Evolutionary conservation across 352 stramenopile species (phyloP).

Genomic region (Phytophthora niederhauseri): DNA sequence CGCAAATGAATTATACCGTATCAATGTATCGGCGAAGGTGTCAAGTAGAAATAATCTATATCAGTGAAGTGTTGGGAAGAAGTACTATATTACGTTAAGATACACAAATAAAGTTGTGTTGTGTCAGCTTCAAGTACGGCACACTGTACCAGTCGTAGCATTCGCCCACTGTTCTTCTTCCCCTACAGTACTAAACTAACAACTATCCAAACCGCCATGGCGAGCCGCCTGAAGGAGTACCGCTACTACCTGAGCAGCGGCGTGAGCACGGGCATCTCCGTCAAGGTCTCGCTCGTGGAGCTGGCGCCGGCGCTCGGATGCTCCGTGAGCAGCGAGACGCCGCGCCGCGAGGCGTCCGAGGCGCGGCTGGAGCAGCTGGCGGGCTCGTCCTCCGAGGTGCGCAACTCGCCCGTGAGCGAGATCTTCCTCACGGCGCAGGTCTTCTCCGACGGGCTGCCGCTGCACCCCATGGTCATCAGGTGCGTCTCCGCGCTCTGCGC

Average conservation of each 20-base stretch:
- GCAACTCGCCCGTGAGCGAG: constrained; percentile 85
- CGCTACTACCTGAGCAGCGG: constrained; percentile 90
- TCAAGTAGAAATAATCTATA: too few relatives aligned
- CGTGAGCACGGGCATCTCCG: constrained; percentile 77
- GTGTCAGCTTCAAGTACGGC: neutral
- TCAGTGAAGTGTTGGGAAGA: too few relatives aligned
- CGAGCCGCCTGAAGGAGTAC: constrained; percentile 85
- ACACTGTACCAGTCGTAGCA: neutral
- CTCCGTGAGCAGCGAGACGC: constrained; percentile 43
- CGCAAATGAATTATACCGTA: neutral
- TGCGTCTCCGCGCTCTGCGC: constrained; percentile 7
- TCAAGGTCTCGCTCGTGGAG: constrained; percentile 84
- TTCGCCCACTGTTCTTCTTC: neutral
- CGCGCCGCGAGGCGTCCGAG: constrained; percentile 15
- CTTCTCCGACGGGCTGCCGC: constrained; percentile 80
- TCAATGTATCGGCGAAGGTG: neutral
- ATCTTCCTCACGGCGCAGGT: constrained; percentile 91
- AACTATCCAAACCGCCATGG: constrained; percentile 37
- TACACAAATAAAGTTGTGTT: neutral
- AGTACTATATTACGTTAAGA: too few relatives aligned
- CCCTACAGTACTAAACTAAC: too few relatives aligned
- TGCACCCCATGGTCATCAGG: constrained; percentile 87
- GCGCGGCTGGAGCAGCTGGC: constrained; percentile 60
- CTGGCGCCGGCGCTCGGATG: constrained; percentile 61
- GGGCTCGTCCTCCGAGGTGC: constrained; percentile 70